Conservation (phyloP, 1,284 basidiomycete genomes). For the Cryptococcus wingfieldii region DNA sequence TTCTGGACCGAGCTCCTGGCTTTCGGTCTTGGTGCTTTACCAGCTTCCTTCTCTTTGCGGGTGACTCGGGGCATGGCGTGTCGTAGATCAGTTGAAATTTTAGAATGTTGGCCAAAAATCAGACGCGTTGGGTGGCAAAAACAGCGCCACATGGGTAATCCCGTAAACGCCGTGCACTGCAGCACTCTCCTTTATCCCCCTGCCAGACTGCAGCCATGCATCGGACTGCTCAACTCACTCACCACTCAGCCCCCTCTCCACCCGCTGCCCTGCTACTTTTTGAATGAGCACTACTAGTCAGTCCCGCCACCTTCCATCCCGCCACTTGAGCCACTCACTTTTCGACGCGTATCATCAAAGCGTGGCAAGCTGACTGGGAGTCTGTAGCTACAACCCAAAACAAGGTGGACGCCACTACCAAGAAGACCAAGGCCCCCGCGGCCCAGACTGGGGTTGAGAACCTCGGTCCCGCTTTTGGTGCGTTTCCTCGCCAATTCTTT, state of each 20-base stretch:
- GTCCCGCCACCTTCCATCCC: neutral
- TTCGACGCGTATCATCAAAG: neutral
- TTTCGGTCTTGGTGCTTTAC: conserved; percentile 16
- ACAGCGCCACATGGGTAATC: neutral
- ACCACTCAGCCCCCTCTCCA: conserved; percentile 7
- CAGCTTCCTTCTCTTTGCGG: conserved; percentile 36
- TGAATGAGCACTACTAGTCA: conserved; percentile 43
- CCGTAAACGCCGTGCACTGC: neutral
- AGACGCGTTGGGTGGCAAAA: neutral
- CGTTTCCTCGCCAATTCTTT: conserved; percentile 11
- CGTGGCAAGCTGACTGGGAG: neutral
- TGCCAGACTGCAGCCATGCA: neutral
- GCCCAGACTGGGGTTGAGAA: conserved; percentile 41
- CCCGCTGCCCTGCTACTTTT: conserved; percentile 9
- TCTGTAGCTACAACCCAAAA: conserved; percentile 13
- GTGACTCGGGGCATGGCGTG: conserved; percentile 36
- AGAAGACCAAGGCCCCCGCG: conserved; percentile 43
- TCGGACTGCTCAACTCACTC: conserved; percentile 3
- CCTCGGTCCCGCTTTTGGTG: conserved; percentile 35
- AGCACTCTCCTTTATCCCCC: neutral
- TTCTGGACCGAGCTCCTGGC: conserved; percentile 1
- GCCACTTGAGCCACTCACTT: neutral
- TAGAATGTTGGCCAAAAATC: no score
- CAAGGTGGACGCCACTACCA: conserved; percentile 49
- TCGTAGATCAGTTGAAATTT: neutral